Conservation (phyloP, 345 rosid genomes). For the Eucalyptus erythrocorys region DNA sequence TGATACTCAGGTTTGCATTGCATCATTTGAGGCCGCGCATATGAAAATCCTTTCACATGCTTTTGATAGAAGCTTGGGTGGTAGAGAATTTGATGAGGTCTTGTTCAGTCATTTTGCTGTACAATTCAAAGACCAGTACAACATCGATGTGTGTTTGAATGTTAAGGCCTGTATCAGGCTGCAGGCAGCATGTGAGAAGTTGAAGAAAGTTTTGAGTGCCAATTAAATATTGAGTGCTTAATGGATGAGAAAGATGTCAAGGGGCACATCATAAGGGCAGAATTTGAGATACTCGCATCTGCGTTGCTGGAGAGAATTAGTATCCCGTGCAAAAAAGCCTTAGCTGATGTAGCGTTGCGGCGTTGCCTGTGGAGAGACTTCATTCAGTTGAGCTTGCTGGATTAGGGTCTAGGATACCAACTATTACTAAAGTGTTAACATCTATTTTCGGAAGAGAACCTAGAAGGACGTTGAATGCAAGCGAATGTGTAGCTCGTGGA, state of each 20-base stretch:
- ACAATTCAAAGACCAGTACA: conserved; percentile 40
- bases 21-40: conserved; percentile 32
- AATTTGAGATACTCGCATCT: conserved; percentile 40
- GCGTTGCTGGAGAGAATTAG: conserved; percentile 22
- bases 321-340: conserved; percentile 32
- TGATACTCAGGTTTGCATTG: conserved; percentile 48
- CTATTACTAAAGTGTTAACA: conserved; percentile 23
- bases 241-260: conserved; percentile 61
- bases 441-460: conserved; percentile 44
- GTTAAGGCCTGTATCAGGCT: conserved; percentile 36
- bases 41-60: conserved; percentile 44
- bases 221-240: conserved; percentile 50
- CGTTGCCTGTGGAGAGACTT: conserved; percentile 23
- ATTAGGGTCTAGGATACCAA: conserved; percentile 53
- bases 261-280: conserved; percentile 47
- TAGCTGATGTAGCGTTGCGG: conserved; percentile 38
- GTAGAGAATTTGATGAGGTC: conserved; percentile 48
- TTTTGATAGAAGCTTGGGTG: conserved; percentile 45
- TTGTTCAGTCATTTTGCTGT: conserved; percentile 39
- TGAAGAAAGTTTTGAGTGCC: conserved; percentile 52
- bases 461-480: conserved; percentile 38
- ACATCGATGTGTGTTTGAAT: conserved; percentile 40
- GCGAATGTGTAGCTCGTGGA: conserved; percentile 64
- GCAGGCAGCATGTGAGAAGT: conserved; percentile 45
- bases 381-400: conserved; percentile 49